Base-by-base conservation (phyloP, 2,329 filamentous ascomycete genomes). In the Botrytis fabae region DNA sequence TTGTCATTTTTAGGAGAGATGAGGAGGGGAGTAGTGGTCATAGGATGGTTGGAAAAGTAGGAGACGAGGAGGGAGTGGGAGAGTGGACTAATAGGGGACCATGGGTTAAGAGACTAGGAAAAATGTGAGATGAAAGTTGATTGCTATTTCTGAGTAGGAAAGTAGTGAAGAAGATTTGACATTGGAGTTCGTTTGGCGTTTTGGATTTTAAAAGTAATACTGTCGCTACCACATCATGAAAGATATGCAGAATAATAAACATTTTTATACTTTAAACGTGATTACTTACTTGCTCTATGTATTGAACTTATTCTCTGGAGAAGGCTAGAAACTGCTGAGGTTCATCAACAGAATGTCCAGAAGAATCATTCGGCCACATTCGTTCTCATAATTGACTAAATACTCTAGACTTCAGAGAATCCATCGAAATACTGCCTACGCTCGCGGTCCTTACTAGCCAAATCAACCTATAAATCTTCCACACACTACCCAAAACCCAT, bases 81-180 rank as follows among this genome's bases (percentile, higher is more conserved):
- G 69, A 71, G 35, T 65, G 44, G 60, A 65, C 69, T 12, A 68
- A 68, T 5, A 57, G 48, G n/a, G 65, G 65, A 42, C 65, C 65
- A 1, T 68, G 65, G 48, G n/a, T 25, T 25, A 68, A 68, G n/a
- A 57, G 18, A 7, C n/a, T 69, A 22, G 40, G 54, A 2, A 69
- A 28, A 12, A 5, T 44, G 28, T 60, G 28, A 69, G 38, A 28
- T 32, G 38, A 3, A 18, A 35, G 38, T 16, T 42, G 7, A 0
- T 32, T 42, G 7, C 4, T 25, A 12, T 28, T 25, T 42, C 28
- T 2, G 12, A 35, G 51, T 12, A 25, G 32, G 4, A 54, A 40
- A n/a, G 12, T 10, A 40, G 35, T 18, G 18, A 2, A 14, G 32
- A 9, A 18, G 18, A 63, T 20, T 18, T 28, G 8, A 22, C 2